phyloP scores from a whole-genome alignment of 768 basidiomycete genomes.

The Podaxis sp. region DNA sequence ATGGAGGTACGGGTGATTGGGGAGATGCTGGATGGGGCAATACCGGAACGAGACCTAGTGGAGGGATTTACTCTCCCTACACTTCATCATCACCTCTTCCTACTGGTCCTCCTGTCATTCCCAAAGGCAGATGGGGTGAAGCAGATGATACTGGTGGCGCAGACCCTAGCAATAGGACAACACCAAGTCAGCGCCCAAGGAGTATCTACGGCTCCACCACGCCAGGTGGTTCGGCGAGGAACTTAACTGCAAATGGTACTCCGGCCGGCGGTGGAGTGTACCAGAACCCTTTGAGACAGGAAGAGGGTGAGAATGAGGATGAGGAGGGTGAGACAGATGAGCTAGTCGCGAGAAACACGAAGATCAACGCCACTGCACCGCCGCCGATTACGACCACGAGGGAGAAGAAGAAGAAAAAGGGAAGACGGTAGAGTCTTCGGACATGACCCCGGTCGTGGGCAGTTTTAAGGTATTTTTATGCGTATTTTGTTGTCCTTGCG shows the following conservation, averaged over 20 bases:
- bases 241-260: background rate
- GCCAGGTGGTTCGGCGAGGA: background rate
- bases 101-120: conserved; percentile 5
- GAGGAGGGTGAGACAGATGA: background rate
- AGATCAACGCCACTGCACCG: conserved; percentile 10
- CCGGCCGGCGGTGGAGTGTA: conserved; percentile 5
- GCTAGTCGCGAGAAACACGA: conserved; percentile 7
- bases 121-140: background rate
- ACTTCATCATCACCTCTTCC: background rate
- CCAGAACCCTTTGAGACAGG: conserved; percentile 8
- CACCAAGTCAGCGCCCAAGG: background rate
- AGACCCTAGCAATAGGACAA: background rate
- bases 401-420: conserved; percentile 7
- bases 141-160: background rate
- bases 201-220: conserved; percentile 5
- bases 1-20: background rate
- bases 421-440: background rate
- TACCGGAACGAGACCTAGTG: background rate
- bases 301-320: conserved; percentile 3
- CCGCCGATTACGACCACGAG: background rate
- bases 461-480: background rate
- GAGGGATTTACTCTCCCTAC: background rate
- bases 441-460: background rate
- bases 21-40: background rate
- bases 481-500: background rate